Base-by-base conservation (phyloP, 768 basidiomycete species). In the Boletus fagicola region DNA sequence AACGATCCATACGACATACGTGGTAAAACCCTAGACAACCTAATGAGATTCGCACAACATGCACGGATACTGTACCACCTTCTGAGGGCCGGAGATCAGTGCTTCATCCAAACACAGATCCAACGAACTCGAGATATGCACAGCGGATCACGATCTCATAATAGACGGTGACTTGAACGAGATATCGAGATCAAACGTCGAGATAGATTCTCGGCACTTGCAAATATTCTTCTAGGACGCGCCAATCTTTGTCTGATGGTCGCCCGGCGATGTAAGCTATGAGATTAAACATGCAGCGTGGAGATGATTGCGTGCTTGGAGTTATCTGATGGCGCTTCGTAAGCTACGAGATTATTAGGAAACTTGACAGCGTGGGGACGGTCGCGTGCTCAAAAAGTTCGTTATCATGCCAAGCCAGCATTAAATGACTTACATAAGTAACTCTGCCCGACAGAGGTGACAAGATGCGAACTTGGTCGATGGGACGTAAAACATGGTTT, bases 61-160 rank as follows among this genome's bases (percentile, higher is more conserved):
- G 48, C 33, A 33, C 12, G 20, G 26, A 38, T 30, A 18, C 18
- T 16, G 35, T 39, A 30, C 49, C 13, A 20, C 18, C 26, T 16
- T 16, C 11, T 8, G 18, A 26, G n/a, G 2, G 50, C 26, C 22
- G 6, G 35, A 15, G 13, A 51, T 47, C 28, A 4, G n/a, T 4
- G 22, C 11, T 28, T 46, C 44, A 48, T 31, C 22, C 30, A 53
- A 35, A 30, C 49, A 28, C 36, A 15, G 30, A 31, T 33, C 50
- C 20, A 33, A 49, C 24, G 24, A 38, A 20, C 35, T 4, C 5
- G 26, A 15, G 22, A 24, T 35, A 40, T 31, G 30, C 15, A 26
- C 33, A 40, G 30, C 54, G 49, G 50, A 65, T 60, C 62, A 57
- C 43, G 36, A 49, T 64, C 55, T 47, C 31, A 53, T 54, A 53